These are phyloP conservation scores for Fomitopsis betulina DNA, from an alignment of 1,284 basidiomycete species.

Conservation along the genomic window DNA sequence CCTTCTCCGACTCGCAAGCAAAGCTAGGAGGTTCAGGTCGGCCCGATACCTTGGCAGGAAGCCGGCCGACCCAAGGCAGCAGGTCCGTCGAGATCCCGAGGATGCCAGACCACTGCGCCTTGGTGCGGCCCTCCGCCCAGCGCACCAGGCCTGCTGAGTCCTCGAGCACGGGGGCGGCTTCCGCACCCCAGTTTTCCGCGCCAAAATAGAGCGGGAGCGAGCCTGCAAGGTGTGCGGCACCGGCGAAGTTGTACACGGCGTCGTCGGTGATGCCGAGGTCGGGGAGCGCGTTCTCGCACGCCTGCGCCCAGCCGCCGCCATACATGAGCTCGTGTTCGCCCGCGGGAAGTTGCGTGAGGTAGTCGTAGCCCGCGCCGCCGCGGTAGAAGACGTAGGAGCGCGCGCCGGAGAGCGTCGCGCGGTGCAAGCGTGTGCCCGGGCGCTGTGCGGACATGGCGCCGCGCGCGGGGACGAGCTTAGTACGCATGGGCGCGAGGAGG, in stretches of 20 bases:
- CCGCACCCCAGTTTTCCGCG: constrained; percentile 33
- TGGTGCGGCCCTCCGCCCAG: constrained; percentile 38
- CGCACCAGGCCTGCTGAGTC: constrained; percentile 5
- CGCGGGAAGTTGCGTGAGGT: constrained; percentile 64
- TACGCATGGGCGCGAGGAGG: constrained; percentile 45
- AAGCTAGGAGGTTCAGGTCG: constrained; percentile 22
- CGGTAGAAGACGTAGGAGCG: constrained; percentile 60
- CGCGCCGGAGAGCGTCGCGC: constrained; percentile 27
- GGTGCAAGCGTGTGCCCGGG: constrained; percentile 34
- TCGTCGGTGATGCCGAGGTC: constrained; percentile 44
- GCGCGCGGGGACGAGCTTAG: constrained; percentile 49
- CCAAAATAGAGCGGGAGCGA: constrained; percentile 42
- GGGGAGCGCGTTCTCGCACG: constrained; percentile 28
- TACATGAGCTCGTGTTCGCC: constrained; percentile 58
- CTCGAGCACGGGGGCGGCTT: constrained; percentile 19
- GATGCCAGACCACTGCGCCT: constrained; percentile 48
- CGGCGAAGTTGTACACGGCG: constrained; percentile 27
- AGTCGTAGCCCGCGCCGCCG: constrained; percentile 51
- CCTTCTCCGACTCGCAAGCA: constrained; percentile 1
- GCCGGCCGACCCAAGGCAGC: constrained; percentile 43
- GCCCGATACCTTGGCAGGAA: constrained; percentile 32
- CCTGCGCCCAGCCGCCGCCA: constrained; percentile 42
- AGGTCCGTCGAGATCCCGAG: constrained; percentile 43
- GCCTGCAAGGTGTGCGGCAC: constrained; percentile 35
- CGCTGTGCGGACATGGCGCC: constrained; percentile 67